Evolutionary conservation across 805 yeast genomes (phyloP).

Genomic region (Metschnikowia gruessii): DNA sequence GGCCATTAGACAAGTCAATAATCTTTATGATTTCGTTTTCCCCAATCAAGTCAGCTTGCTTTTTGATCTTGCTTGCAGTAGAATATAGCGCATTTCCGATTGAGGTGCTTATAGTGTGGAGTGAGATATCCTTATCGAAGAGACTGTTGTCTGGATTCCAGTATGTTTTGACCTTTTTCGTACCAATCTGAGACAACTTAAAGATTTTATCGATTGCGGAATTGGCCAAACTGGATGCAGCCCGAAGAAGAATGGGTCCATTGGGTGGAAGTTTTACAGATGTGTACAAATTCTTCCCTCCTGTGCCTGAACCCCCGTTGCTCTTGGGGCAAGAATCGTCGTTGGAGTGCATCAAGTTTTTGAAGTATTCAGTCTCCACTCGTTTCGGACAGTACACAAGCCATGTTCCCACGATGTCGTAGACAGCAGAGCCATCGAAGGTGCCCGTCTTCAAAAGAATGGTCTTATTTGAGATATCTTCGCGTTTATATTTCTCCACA

Average conservation of each 20-base stretch:
- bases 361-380: constrained; percentile 27
- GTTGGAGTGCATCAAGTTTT: constrained; percentile 26
- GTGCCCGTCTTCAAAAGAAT: constrained; percentile 32
- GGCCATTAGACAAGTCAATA: constrained; percentile 45
- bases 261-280: constrained; percentile 43
- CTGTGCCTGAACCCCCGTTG: not conserved
- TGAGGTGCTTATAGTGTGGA: constrained; percentile 32
- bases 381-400: constrained; percentile 45
- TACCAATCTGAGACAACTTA: constrained; percentile 48
- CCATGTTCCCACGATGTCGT: constrained; percentile 51
- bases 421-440: constrained; percentile 39
- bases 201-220: constrained; percentile 52
- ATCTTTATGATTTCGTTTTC: constrained; percentile 42
- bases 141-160: constrained; percentile 23
- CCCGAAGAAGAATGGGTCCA: constrained; percentile 46
- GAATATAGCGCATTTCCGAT: constrained; percentile 34
- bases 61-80: constrained; percentile 31
- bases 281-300: constrained; percentile 28
- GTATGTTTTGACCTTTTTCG: constrained; percentile 41
- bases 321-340: constrained; percentile 6
- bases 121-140: constrained; percentile 23
- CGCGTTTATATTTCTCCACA: constrained; percentile 5
- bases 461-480: constrained; percentile 1
- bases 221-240: constrained; percentile 48
- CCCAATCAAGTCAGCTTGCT: constrained; percentile 12